Evolutionary conservation across 306 rosid species (phyloP).

Genomic region (Acacia confusa): DNA sequence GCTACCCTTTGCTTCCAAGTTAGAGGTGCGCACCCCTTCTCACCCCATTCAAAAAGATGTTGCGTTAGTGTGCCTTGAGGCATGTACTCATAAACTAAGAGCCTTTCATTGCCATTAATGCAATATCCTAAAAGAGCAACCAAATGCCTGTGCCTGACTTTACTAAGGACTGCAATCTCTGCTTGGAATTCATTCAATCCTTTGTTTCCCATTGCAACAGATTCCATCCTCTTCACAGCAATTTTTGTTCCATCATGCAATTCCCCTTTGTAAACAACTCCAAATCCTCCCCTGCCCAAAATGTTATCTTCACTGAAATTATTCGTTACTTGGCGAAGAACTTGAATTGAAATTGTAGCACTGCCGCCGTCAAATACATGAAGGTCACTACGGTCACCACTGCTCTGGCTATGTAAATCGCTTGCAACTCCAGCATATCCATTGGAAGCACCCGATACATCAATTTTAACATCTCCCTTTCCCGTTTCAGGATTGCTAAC

Average conservation of each 20-base stretch:
- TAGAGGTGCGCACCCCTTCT: constrained; percentile 53
- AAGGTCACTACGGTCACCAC: constrained; percentile 55
- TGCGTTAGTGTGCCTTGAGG: constrained; percentile 84
- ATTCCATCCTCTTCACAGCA: constrained; percentile 88
- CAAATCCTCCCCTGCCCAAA: constrained; percentile 88
- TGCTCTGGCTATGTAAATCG: constrained; percentile 74
- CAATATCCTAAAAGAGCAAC: constrained; percentile 85
- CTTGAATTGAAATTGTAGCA: constrained; percentile 71
- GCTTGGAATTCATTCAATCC: constrained; percentile 91
- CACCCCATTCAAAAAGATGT: constrained; percentile 72
- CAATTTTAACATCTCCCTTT: constrained; percentile 51
- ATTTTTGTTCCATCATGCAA: constrained; percentile 81
- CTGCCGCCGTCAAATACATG: constrained; percentile 72
- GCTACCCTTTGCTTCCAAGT: constrained; percentile 86
- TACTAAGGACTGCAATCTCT: constrained; percentile 79
- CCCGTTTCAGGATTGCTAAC: constrained; percentile 61
- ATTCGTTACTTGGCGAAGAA: constrained; percentile 69
- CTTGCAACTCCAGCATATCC: constrained; percentile 68
- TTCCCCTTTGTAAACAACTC: constrained; percentile 84
- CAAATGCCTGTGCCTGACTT: constrained; percentile 87
- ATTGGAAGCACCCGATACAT: constrained; percentile 47
- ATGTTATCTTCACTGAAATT: constrained; percentile 72
- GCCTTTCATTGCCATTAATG: constrained; percentile 78
- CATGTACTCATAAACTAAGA: constrained; percentile 81
- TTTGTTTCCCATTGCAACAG: constrained; percentile 62